Conservation (phyloP, 1,139 yeast genomes). For the Geotrichum bryndzae region DNA sequence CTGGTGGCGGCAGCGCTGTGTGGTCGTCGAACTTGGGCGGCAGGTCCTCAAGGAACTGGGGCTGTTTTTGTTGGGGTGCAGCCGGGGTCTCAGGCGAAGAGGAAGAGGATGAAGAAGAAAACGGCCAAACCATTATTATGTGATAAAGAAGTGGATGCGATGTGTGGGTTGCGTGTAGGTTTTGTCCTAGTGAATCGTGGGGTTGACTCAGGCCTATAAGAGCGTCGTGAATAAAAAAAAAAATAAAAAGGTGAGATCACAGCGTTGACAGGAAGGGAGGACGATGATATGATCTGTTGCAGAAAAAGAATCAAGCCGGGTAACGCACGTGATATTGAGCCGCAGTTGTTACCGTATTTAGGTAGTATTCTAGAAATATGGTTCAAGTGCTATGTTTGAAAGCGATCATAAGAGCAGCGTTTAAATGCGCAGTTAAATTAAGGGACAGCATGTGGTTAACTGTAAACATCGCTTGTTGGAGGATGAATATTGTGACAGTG, state of each 20-base stretch:
- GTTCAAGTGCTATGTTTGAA: no score
- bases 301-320: no score
- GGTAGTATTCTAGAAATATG: no score
- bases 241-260: neutral
- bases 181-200: neutral
- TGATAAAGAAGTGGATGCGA: neutral
- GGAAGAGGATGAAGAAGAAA: conserved; percentile 3
- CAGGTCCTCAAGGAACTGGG: conserved; percentile 29
- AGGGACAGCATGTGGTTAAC: no score
- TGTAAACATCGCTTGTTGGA: no score
- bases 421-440: no score
- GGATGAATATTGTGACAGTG: no score
- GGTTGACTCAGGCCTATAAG: neutral
- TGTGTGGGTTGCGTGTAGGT: neutral
- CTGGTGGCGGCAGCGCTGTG: conserved; percentile 11
- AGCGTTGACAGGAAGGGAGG: neutral
- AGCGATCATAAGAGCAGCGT: no score
- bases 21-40: conserved; percentile 35
- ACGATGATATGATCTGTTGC: neutral
- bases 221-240: neutral
- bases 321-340: no score
- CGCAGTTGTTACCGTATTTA: no score
- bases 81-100: neutral
- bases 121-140: conserved; percentile 18
- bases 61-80: neutral